Evolutionary conservation across 306 rosid species (phyloP).

Genomic region (Mucuna pruriens): DNA sequence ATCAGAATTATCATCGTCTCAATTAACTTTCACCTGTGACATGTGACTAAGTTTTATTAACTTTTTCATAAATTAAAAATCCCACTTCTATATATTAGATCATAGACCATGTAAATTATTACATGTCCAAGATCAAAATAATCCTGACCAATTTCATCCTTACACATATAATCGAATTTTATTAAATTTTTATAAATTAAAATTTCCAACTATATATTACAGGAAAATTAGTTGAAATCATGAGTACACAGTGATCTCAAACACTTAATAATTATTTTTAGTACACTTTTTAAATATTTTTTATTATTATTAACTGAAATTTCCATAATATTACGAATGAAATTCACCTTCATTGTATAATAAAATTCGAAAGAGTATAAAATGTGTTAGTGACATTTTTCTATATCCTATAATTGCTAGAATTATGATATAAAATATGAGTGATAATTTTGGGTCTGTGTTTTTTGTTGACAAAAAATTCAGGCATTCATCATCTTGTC

Average conservation of each 20-base stretch:
- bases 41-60: not conserved
- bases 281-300: not conserved
- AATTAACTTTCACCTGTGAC: no score
- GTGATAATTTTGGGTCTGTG: not conserved
- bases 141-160: no score
- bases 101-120: not conserved
- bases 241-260: no score
- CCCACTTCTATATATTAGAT: no score
- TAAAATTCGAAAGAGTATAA: not conserved
- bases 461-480: conserved; percentile 15
- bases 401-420: not conserved
- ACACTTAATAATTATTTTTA: not conserved
- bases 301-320: not conserved
- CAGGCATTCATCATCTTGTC: conserved; percentile 87
- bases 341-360: not conserved
- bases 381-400: not conserved
- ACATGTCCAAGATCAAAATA: no score
- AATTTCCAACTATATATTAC: not conserved
- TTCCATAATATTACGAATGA: not conserved
- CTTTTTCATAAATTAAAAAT: not conserved
- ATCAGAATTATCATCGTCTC: no score
- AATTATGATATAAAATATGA: not conserved
- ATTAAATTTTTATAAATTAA: no score
- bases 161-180: no score
- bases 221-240: no score